Evolutionary conservation across 2,329 filamentous ascomycete genomes (phyloP).

Genomic region (Penicillium polonicum): DNA sequence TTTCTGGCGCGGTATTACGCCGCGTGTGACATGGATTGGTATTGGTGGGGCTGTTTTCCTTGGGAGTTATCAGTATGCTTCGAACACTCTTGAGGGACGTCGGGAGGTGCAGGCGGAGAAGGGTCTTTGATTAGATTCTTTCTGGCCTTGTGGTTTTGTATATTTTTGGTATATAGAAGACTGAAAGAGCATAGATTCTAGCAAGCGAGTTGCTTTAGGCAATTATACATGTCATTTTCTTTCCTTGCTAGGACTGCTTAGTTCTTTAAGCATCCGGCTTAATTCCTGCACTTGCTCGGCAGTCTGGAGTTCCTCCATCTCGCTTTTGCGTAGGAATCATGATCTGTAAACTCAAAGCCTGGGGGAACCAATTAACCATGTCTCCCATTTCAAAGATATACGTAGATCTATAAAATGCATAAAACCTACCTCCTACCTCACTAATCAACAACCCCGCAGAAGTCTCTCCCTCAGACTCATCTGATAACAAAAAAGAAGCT

Average conservation of each 20-base stretch:
- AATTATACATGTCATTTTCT: not conserved
- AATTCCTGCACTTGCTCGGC: constrained; percentile 43
- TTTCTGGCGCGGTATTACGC: constrained; percentile 60
- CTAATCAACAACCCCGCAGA: constrained; percentile 53
- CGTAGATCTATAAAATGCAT: not conserved
- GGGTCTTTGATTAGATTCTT: not conserved
- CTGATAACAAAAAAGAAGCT: constrained; percentile 59
- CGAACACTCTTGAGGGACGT: constrained; percentile 64
- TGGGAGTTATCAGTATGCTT: constrained; percentile 87
- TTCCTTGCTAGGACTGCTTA: not conserved
- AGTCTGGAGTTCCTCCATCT: constrained; percentile 54
- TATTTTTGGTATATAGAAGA: constrained; percentile 15
- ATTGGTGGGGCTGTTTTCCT: constrained; percentile 92
- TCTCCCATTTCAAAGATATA: not conserved
- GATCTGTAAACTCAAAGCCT: constrained; percentile 66
- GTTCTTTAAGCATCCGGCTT: not conserved
- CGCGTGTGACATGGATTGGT: constrained; percentile 90
- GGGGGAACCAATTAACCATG: constrained; percentile 47
- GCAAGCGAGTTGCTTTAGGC: not conserved
- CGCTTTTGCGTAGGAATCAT: constrained; percentile 58
- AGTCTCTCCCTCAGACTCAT: constrained; percentile 20
- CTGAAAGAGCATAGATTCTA: constrained; percentile 4
- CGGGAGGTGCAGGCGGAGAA: constrained; percentile 15
- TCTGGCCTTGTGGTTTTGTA: constrained; percentile 5
- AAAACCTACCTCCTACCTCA: constrained; percentile 52